Evolutionary conservation across 2,329 filamentous ascomycete genomes (phyloP), one percentile per base, ranked within the genome.

Genomic region (Arthroderma uncinatum): DNA sequence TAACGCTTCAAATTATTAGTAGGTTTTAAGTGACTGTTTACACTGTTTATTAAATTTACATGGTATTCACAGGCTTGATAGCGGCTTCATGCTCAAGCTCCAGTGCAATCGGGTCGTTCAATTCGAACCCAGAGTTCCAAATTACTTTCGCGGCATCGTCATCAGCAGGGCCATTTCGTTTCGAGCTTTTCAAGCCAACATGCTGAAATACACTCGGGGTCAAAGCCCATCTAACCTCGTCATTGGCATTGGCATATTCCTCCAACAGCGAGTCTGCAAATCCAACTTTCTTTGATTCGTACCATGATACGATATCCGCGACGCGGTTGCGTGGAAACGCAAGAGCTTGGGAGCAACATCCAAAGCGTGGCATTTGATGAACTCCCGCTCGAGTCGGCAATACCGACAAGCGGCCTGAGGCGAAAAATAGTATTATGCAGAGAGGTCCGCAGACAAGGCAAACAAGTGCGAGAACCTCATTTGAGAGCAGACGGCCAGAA

Each of bases 151-250:
- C 57, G 12, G n/a, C 53, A 52, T 34, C 33, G 25, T 54, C 50
- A 16, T 28, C 52, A 21, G n/a, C 23, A 9, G 55, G 30, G 12
- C 47, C 55, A 28, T 53, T 21, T 30, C 33, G 16, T 47, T 58
- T 58, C 7, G 57, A 58, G 33, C 57, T 58, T 33, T 16, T 58
- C 12, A 21, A 39, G 44, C 57, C 57, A 53, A 56, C 21, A 56
- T 58, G 57, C 21, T 58, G 57, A 28, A 58, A 55, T 10, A 53
- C 42, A 39, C 57, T 58, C 10, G 57, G 57, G 2, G 57, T 58
- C 30, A 58, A 40, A 33, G 57, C 57, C 57, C 57, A 58, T 55
- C 57, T 55, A 42, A 58, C 56, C n/a, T 58, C 57, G 39, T 52
- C 33, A 33, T 58, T 52, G 5, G 12, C 2, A 53, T 58, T 56